Evolutionary conservation across 2,329 filamentous ascomycete genomes (phyloP).

Genomic region (Periconia digitata): DNA sequence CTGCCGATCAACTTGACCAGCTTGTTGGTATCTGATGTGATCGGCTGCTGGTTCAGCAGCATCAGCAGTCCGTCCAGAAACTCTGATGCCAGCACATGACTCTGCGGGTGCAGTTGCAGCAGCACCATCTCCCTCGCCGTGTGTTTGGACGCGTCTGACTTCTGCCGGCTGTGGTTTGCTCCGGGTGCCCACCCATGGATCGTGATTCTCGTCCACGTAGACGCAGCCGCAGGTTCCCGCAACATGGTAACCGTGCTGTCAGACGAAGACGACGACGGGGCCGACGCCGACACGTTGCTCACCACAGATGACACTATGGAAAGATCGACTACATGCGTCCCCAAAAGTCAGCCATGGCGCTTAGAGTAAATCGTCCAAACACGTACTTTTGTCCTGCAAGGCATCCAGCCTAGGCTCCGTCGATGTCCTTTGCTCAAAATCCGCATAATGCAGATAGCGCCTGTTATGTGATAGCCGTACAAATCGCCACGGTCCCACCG

Average conservation of each 20-base stretch:
- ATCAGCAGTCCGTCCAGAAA: constrained; percentile 96
- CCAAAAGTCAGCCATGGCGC: constrained; percentile 30
- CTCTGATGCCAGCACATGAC: constrained; percentile 83
- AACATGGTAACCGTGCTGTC: constrained; percentile 50
- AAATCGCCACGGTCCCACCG: constrained; percentile 71
- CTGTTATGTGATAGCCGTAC: constrained; percentile 89
- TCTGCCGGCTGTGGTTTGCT: constrained; percentile 28
- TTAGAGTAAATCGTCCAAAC: constrained; percentile 12
- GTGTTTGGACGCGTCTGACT: constrained; percentile 31
- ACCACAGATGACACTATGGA: constrained; percentile 88
- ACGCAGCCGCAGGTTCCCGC: constrained; percentile 30
- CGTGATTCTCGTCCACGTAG: constrained; percentile 78
- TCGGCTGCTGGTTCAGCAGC: constrained; percentile 91
- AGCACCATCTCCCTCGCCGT: constrained; percentile 68
- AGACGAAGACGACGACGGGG: constrained; percentile 51
- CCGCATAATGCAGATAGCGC: constrained; percentile 84
- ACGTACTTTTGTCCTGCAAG: constrained; percentile 70
- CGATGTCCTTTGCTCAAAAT: constrained; percentile 69
- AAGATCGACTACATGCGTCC: constrained; percentile 73
- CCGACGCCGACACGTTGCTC: constrained; percentile 78
- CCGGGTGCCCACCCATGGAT: constrained; percentile 71
- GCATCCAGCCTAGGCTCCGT: constrained; percentile 71
- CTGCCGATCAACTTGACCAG: constrained; percentile 82
- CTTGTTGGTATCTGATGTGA: constrained; percentile 95
- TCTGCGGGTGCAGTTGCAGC: constrained; percentile 78